A percentile compares a stretch with the other conserved stretches of the same genome.
phyloP scores from a whole-genome alignment of 805 yeast species.

The Wickerhamomyces kurtzmanii region DNA sequence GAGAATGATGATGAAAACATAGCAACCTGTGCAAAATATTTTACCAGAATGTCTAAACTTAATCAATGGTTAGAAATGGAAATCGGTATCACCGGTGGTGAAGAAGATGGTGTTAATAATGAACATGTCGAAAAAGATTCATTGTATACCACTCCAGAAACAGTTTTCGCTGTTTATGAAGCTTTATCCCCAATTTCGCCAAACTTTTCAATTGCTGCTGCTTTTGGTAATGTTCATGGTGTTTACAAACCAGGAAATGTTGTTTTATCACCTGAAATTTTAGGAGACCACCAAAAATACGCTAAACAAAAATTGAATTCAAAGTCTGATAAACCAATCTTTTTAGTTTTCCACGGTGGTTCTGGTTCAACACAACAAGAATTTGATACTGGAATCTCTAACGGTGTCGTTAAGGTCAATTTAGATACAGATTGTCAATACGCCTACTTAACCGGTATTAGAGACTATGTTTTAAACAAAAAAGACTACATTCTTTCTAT shows the following conservation, averaged over 20 bases:
- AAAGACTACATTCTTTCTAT: constrained; percentile 84
- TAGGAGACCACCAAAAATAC: constrained; percentile 92
- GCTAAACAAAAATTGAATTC: constrained; percentile 61
- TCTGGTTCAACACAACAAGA: constrained; percentile 93
- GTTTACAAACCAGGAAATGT: constrained; percentile 99
- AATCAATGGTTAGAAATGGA: constrained; percentile 99
- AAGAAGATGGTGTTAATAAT: constrained; percentile 99
- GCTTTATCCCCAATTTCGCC: constrained; percentile 88
- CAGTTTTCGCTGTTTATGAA: constrained; percentile 84
- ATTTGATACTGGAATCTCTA: constrained; percentile 80
- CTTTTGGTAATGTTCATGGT: constrained; percentile 99
- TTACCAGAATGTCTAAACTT: constrained; percentile 87
- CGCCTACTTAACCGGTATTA: constrained; percentile 94
- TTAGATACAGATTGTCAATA: constrained; percentile 98
- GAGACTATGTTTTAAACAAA: constrained; percentile 93
- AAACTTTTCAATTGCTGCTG: constrained; percentile 99
- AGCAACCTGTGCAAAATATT: constrained; percentile 87
- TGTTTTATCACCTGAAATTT: constrained; percentile 80
- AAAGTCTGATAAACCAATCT: constrained; percentile 59
- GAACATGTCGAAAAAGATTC: constrained; percentile 81
- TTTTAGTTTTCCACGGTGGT: constrained; percentile 99
- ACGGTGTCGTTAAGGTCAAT: constrained; percentile 98
- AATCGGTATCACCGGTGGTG: constrained; percentile 99
- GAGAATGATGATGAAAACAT: constrained; percentile 96
- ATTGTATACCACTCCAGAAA: constrained; percentile 91